Percentiles rank a stretch among this genome's conserved stretches.
Conservation (phyloP, 208 protist genomes). For the Trypanosoma rangeli region DNA sequence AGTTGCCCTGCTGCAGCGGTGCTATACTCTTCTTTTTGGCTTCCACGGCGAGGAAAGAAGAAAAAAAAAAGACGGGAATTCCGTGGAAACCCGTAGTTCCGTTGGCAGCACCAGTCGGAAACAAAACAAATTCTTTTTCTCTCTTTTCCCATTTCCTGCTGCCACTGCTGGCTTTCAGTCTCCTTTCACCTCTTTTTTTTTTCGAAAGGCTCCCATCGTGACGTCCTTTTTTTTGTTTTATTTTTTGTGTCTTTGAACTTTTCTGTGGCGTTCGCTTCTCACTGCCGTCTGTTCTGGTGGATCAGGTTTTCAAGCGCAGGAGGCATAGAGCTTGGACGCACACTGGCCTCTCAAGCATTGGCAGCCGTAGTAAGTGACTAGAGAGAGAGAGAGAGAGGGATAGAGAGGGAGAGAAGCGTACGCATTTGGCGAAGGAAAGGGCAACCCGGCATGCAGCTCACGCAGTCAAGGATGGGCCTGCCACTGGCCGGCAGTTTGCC, state of each 20-base stretch:
- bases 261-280: background rate
- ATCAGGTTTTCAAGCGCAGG: background rate
- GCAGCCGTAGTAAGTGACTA: too few relatives aligned
- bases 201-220: background rate
- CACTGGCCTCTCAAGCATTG: background rate
- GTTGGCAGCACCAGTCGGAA: too few relatives aligned
- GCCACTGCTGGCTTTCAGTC: too few relatives aligned
- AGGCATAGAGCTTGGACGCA: background rate
- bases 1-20: too few relatives aligned
- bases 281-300: background rate
- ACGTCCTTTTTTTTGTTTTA: constrained; percentile 9
- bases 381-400: background rate
- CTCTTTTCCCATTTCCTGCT: background rate
- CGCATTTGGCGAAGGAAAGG: too few relatives aligned
- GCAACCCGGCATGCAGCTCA: background rate
- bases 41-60: background rate
- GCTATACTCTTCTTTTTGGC: too few relatives aligned
- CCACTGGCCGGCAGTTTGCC: background rate
- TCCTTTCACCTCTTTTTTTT: constrained; percentile 1
- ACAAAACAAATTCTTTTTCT: too few relatives aligned
- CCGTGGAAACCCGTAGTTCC: too few relatives aligned
- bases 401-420: too few relatives aligned
- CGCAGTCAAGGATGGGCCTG: background rate
- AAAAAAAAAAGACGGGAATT: constrained; percentile 3
- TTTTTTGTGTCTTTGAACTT: background rate